Evolutionary conservation across 371 early-diverging fungal species (phyloP), one percentile per base, ranked within the genome.

Genomic region (Cokeromyces recurvatus): DNA sequence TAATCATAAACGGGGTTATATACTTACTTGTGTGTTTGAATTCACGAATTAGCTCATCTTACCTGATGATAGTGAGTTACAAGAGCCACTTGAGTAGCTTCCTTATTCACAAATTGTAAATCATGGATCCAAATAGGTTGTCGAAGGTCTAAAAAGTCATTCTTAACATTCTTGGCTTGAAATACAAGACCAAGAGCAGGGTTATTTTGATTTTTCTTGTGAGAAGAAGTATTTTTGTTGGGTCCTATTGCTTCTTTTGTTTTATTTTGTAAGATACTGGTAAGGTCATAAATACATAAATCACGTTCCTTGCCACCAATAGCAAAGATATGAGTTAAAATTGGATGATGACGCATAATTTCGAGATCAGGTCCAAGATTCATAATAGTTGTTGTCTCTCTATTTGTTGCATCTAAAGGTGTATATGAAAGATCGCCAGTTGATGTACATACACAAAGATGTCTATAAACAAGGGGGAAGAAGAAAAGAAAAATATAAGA

Each of bases 91-190:
- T 66, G 52, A 8, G 70, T 74, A 0, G 62, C 59, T 14, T 77
- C 68, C 24, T 69, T 55, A 38, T 79, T 77, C 53, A 82, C 46
- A 53, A 87, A 94, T 57, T 80, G 80, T 37, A 93, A 50, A 54
- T 91, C 91, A 2, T 90, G 90, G 40, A 92, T 83, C 89, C 91
- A 91, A 4, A 95, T 82, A 3, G 92, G 91, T 19, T 86, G 85
- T 16, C 86, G 78, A 48, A 95, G 56, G 60, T 90, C 89, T 53
- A 95, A 68, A 45, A 78, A 68, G 46, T 94, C 92, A 59, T 87
- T 82, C 41, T 65, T 62, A n/a, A 87, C 80, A 53, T 88, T 84
- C 53, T 83, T 79, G 23, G 86, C 80, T 41, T 72, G 74, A 54
- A 83, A 84, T 7, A 84, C 5, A 21, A 78, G 68, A 19, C 72